Percentiles rank a stretch among this genome's conserved stretches.
These are phyloP conservation scores for Leptodermis oblonga DNA, from an alignment of 257 asterid genomes.

Conservation along the genomic window DNA sequence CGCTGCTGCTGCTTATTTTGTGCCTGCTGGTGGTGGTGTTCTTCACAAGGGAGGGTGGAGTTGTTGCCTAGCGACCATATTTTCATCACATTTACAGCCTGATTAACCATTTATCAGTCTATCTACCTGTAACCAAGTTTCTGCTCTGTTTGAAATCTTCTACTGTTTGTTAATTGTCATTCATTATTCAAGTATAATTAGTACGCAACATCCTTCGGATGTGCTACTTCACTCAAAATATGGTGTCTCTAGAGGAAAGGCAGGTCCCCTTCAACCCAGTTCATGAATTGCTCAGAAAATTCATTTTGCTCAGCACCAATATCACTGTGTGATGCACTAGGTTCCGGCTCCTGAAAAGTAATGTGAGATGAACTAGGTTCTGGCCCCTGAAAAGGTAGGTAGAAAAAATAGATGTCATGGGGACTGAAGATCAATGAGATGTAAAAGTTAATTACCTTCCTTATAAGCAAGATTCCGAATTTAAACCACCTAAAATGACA, in stretches of 20 bases:
- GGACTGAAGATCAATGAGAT: background rate
- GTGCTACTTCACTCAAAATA: conserved; percentile 25
- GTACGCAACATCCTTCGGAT: conserved; percentile 71
- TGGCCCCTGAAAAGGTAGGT: conserved; percentile 37
- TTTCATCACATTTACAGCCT: conserved; percentile 45
- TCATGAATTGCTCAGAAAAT: conserved; percentile 55
- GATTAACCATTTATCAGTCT: conserved; percentile 12
- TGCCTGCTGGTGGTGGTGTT: conserved; percentile 10
- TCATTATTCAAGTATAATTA: conserved; percentile 23
- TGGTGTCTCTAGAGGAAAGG: conserved; percentile 41
- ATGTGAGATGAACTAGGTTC: conserved; percentile 36
- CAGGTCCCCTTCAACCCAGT: conserved; percentile 64
- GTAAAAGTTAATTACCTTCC: too few species aligned
- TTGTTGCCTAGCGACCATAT: conserved; percentile 15
- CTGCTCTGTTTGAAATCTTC: conserved; percentile 19
- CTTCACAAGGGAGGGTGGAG: conserved; percentile 7
- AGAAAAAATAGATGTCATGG: background rate
- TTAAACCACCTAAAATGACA: too few species aligned
- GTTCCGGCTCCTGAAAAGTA: conserved; percentile 58
- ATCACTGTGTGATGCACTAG: conserved; percentile 29
- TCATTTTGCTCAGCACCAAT: conserved; percentile 23
- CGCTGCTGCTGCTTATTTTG: conserved; percentile 22
- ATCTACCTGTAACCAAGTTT: conserved; percentile 38
- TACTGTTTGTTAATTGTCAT: conserved; percentile 26
- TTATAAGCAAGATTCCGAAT: too few species aligned